Conservation (phyloP, 257 asterid genomes). For the Przewalskia tangutica region DNA sequence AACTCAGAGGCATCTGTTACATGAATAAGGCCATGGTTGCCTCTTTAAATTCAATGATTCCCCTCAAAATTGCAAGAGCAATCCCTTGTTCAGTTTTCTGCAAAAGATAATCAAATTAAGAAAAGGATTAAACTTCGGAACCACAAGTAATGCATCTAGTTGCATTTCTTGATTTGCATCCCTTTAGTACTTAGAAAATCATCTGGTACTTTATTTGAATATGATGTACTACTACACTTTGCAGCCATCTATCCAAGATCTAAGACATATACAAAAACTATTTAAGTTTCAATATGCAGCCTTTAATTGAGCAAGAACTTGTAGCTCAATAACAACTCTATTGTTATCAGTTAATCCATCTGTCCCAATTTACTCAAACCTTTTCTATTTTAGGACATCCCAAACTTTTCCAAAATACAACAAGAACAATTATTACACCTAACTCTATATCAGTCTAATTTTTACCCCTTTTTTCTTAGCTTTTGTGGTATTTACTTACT, state of each 20-base stretch:
- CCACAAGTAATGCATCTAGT: not conserved
- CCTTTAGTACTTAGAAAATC: not conserved
- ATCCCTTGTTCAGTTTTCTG: too few species aligned
- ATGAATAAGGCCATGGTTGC: too few species aligned
- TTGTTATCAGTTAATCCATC: not conserved
- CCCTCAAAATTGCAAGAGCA: too few species aligned
- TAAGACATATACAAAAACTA: not conserved
- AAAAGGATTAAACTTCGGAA: too few species aligned
- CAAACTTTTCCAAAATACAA: not conserved
- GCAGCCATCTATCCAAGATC: not conserved
- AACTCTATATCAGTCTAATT: too few species aligned
- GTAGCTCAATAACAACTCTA: not conserved
- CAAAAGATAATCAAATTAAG: too few species aligned
- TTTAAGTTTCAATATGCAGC: not conserved
- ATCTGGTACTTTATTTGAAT: not conserved
- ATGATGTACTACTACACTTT: not conserved
- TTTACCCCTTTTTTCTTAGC: too few species aligned
- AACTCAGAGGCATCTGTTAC: too few species aligned
- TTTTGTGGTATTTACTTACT: too few species aligned
- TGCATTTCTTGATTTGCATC: not conserved
- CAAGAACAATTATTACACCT: not conserved
- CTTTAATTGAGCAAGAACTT: not conserved
- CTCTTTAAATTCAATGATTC: too few species aligned
- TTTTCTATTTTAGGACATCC: not conserved
- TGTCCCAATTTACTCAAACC: not conserved